Evolutionary conservation across 768 basidiomycete genomes (phyloP), one percentile per base, ranked within the genome.

Genomic region (Pholiota molesta): DNA sequence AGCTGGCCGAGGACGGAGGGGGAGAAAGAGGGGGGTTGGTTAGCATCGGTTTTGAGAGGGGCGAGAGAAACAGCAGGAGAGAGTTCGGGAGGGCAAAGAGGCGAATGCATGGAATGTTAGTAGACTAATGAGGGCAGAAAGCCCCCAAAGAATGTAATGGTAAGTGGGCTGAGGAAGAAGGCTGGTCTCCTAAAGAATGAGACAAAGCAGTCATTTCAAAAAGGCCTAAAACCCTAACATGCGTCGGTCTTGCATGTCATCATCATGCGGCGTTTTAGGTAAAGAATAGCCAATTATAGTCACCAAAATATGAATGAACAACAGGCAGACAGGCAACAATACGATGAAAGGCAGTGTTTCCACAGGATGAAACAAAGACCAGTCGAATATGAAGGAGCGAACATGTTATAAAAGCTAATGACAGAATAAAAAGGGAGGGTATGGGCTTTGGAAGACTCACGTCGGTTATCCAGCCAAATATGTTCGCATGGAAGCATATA

Each of bases 401-500:
- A 21, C 44, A 16, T 23, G 56, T n/a, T 16, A 45, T 17, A 53
- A 39, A 52, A 26, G 2, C 35, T 11, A 28, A 26, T n/a, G 57
- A 35, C 35, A 55, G 49, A 49, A 31, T n/a, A 45, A 47, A 47
- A 35, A 31, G 54, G 55, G 54, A 10, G 52, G 7, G 40, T 35
- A 39, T 23, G 66, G 57, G 49, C 52, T 54, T 31, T 49, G 21
- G 14, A 49, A 11, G 13, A 37, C 95, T 74, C 74, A 97, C 96
- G 72, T 97, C 89, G 29, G 97, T 99, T 53, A 97, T 91, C 97
- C 97, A 99, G 45, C 97, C 97, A 75, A 99, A 97, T 47, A 99
- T 98, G 72, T 99, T 99, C 45, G 97, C 97, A 68, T 99, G 94
- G 81, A 99, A 99, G 78, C 95, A 99, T n/a, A 98, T 85, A 71